Evolutionary conservation across 352 stramenopile genomes (phyloP), one percentile per base, ranked within the genome.

Genomic region (Phytophthora melonis): DNA sequence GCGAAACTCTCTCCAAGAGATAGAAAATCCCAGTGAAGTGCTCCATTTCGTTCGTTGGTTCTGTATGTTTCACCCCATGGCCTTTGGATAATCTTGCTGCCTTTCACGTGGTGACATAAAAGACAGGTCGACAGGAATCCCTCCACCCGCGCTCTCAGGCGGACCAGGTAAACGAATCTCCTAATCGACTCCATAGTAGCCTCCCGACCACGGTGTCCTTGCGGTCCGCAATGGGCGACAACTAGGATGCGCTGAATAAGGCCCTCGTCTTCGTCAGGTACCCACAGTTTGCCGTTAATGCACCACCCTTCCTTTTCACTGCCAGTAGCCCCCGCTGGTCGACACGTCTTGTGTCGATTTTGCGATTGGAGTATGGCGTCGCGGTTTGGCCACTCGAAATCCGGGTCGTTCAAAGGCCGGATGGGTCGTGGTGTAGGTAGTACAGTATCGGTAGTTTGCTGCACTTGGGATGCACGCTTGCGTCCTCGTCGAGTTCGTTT

Each of bases 11-110:
- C 27, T 13, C 66, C 58, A 14, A 73, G 18, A 21, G 6, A 49
- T 19, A 73, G 34, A 13, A 73, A 63, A 19, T 73, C 23, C 27
- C 47, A 72, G 32, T 68, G 58, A 5, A 68, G 30, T 7, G 58
- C 66, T 23, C 57, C 66, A 49, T 68, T 74, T 14, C 67, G 52
- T 13, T 63, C 45, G 39, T 74, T 69, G 1, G 27, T 69, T 10
- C 67, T 43, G 25, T 69, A 69, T 23, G 67, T 65, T 13, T 53
- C n/a, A 10, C 21, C 59, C 60, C 59, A 64, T 47, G 59, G 59
- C n/a, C 59, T 36, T 8, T 65, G 67, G 9, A 68, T 55, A 6
- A 69, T 59, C 30, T 69, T 74, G 1, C 39, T 16, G 16, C 30
- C 43, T 39, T 74, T 69, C 1, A 74, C 45, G 14, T 74, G 66